A percentile compares a stretch with the other conserved stretches of the same genome.
phyloP scores from a whole-genome alignment of 2,329 filamentous ascomycete genomes.

The Stagonosporopsis vannaccii region DNA sequence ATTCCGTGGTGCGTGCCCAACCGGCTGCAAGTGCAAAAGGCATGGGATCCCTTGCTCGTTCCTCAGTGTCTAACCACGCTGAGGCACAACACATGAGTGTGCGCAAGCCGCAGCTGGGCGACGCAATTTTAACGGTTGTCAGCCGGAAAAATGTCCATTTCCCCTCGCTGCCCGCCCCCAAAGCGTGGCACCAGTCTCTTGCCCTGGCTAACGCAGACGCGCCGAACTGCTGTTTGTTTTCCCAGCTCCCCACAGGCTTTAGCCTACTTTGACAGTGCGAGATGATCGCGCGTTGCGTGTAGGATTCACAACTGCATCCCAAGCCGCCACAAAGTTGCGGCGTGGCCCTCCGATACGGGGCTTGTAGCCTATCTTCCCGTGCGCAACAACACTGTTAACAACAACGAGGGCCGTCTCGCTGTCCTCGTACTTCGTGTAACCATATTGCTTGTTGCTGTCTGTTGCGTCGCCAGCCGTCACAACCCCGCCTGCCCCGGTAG shows the following conservation, averaged over 20 bases:
- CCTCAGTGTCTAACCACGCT: constrained; percentile 15
- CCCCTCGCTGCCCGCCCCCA: constrained; percentile 20
- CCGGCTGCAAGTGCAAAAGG: constrained; percentile 5
- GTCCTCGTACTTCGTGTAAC: constrained; percentile 15
- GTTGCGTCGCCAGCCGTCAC: constrained; percentile 12
- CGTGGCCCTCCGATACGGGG: constrained; percentile 12
- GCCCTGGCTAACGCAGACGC: constrained; percentile 12
- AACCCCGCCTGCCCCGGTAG: constrained; percentile 12
- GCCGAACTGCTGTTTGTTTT: constrained; percentile 21
- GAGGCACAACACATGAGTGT: constrained; percentile 14
- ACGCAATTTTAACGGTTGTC: constrained; percentile 16
- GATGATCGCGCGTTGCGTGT: constrained; percentile 12
- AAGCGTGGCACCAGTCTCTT: constrained; percentile 13
- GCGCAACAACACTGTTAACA: constrained; percentile 17
- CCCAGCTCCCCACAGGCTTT: constrained; percentile 17
- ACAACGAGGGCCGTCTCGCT: constrained; percentile 11
- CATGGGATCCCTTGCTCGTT: constrained; percentile 19
- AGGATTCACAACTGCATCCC: constrained; percentile 14
- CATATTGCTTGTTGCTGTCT: constrained; percentile 21
- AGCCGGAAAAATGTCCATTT: constrained; percentile 13
- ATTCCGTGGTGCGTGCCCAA: constrained; percentile 12
- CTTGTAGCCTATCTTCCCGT: constrained; percentile 10
- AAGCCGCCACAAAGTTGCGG: constrained; percentile 16
- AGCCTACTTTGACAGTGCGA: constrained; percentile 18
- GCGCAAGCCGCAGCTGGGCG: constrained; percentile 18